These are phyloP conservation scores for Plasmodium vivax DNA, from an alignment of 169 alveolate species.

Conservation along the genomic window DNA sequence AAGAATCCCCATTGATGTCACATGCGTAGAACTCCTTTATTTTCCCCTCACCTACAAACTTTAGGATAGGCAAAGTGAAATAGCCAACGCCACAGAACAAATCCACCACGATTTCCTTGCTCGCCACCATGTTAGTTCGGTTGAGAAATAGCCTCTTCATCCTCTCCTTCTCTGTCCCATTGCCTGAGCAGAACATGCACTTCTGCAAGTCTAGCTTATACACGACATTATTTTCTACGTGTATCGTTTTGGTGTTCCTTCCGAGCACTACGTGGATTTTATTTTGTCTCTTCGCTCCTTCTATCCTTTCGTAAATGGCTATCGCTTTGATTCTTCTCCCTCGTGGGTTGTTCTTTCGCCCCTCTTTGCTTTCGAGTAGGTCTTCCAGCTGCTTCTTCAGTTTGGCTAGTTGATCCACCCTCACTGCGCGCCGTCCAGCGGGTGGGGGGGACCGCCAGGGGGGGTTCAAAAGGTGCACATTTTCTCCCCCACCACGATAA, in stretches of 20 bases:
- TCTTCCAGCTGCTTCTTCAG: not conserved
- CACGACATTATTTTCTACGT: constrained; percentile 76
- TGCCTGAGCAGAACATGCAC: constrained; percentile 84
- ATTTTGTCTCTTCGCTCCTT: constrained; percentile 64
- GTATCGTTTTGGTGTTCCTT: constrained; percentile 34
- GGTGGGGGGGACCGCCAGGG: not conserved
- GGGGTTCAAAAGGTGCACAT: not conserved
- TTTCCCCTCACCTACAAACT: constrained; percentile 36
- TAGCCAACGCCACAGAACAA: constrained; percentile 87
- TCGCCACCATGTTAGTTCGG: not conserved
- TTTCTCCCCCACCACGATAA: not conserved
- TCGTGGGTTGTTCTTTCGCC: not conserved
- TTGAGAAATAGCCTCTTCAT: not conserved
- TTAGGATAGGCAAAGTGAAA: constrained; percentile 81
- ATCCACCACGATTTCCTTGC: constrained; percentile 82
- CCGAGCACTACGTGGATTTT: constrained; percentile 69
- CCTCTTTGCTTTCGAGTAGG: not conserved
- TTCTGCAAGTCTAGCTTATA: constrained; percentile 75
- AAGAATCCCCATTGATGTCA: constrained; percentile 79
- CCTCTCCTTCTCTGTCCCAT: constrained; percentile 80
- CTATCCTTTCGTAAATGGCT: constrained; percentile 66
- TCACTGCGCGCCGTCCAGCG: not conserved
- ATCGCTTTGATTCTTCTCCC: constrained; percentile 42
- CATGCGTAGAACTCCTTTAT: constrained; percentile 74
- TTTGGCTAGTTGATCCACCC: not conserved